phyloP scores from a whole-genome alignment of 805 yeast genomes.

The Barnettozyma salicaria region DNA sequence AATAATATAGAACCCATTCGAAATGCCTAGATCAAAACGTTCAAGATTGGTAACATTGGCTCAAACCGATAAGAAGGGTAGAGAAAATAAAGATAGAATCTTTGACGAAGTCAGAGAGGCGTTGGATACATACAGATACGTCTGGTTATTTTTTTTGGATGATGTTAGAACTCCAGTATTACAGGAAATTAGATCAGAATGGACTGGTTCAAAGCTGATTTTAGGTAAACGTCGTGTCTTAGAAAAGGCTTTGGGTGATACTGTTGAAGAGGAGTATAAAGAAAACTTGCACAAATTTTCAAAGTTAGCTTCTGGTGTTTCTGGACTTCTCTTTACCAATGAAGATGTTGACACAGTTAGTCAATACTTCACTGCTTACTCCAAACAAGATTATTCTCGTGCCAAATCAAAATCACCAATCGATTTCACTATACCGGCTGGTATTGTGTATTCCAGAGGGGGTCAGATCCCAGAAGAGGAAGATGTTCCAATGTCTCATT shows the following conservation, averaged over 20 bases:
- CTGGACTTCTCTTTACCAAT: slow-evolving; percentile 85
- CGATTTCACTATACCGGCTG: slow-evolving; percentile 81
- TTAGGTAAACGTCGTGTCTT: slow-evolving; percentile 92
- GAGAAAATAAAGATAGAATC: slow-evolving; percentile 83
- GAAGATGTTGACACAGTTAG: slow-evolving; percentile 85
- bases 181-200: slow-evolving; percentile 86
- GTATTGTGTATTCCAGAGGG: slow-evolving; percentile 90
- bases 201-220: slow-evolving; percentile 85
- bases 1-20: slow-evolving; percentile 9
- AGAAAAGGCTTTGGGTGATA: slow-evolving; percentile 86
- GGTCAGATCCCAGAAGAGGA: slow-evolving; percentile 87
- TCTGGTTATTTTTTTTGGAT: slow-evolving; percentile 81
- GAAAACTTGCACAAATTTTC: slow-evolving; percentile 73
- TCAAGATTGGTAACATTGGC: slow-evolving; percentile 93
- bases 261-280: slow-evolving; percentile 83
- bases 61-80: slow-evolving; percentile 93
- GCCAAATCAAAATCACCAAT: slow-evolving; percentile 83
- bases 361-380: slow-evolving; percentile 76
- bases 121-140: slow-evolving; percentile 69
- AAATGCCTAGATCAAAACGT: slow-evolving; percentile 96
- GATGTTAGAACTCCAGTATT: slow-evolving; percentile 94
- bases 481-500: slow-evolving; percentile 94
- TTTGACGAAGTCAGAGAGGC: slow-evolving; percentile 86
- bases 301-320: slow-evolving; percentile 62
- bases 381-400: slow-evolving; percentile 79